Percentiles rank a stretch among this genome's conserved stretches.
Evolutionary conservation across 2,329 filamentous ascomycete species (phyloP).

Genomic region (Penicillium sp.): DNA sequence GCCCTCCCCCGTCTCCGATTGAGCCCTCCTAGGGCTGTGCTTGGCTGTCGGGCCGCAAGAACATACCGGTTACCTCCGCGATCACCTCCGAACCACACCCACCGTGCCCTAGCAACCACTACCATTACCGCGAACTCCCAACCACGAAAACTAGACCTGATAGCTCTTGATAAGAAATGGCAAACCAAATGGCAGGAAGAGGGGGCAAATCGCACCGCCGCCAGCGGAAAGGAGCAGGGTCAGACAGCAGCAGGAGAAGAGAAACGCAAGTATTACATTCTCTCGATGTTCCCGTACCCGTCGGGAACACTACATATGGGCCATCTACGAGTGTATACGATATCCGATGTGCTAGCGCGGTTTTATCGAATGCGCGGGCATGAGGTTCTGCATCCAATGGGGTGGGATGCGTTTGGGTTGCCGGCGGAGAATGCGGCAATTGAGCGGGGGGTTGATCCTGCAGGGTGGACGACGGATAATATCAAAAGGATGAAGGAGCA

Average conservation of each 20-base stretch:
- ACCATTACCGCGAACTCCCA: conserved; percentile 24
- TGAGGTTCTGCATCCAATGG: conserved; percentile 84
- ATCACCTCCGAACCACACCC: neutral
- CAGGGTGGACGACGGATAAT: conserved; percentile 78
- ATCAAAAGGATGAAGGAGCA: conserved; percentile 86
- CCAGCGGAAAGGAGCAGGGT: conserved; percentile 1
- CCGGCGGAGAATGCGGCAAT: conserved; percentile 92
- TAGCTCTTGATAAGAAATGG: conserved; percentile 60
- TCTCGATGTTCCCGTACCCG: conserved; percentile 94
- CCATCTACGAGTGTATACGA: conserved; percentile 86
- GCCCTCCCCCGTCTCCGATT: conserved; percentile 35
- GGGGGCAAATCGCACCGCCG: conserved; percentile 6
- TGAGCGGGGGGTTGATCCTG: conserved; percentile 77
- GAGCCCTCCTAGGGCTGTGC: conserved; percentile 23
- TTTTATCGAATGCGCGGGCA: conserved; percentile 76
- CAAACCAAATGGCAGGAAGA: conserved; percentile 53
- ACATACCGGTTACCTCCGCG: conserved; percentile 22
- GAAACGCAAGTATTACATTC: conserved; percentile 65
- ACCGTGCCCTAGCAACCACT: conserved; percentile 30
- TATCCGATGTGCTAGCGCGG: conserved; percentile 82
- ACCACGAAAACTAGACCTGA: conserved; percentile 46
- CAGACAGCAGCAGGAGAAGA: conserved; percentile 12
- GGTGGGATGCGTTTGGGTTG: conserved; percentile 91
- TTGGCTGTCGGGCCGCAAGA: conserved; percentile 27
- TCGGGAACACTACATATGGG: conserved; percentile 86